Conservation (phyloP, 129 eudicot genomes). For the Arctium minus region DNA sequence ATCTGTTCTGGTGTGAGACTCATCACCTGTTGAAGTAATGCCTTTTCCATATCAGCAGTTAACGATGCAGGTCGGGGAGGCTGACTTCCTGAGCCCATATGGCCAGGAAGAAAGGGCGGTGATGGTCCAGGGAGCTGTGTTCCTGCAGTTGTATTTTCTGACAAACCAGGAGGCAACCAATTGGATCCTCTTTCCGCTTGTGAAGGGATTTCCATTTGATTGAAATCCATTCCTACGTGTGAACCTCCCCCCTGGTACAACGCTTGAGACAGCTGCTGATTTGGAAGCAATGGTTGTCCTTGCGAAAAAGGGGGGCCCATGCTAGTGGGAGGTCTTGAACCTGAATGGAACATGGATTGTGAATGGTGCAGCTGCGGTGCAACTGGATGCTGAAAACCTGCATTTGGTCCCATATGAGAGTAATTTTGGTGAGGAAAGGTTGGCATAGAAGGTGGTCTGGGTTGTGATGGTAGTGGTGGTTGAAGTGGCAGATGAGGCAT, state of each 20-base stretch:
- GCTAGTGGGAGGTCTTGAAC: conserved; percentile 48
- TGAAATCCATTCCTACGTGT: conserved; percentile 63
- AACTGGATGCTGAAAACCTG: conserved; percentile 68
- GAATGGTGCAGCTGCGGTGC: conserved; percentile 74
- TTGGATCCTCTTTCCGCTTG: conserved; percentile 62
- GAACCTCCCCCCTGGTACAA: conserved; percentile 56
- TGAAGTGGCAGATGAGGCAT: too few relatives aligned
- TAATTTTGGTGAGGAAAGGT: conserved; percentile 72
- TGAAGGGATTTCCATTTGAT: conserved; percentile 57
- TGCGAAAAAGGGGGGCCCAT: conserved; percentile 68
- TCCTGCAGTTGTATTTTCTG: conserved; percentile 39
- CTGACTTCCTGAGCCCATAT: conserved; percentile 53
- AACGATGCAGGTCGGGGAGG: conserved; percentile 64
- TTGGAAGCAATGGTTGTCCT: too few relatives aligned
- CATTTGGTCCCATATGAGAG: conserved; percentile 59
- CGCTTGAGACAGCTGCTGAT: too few relatives aligned
- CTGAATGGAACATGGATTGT: conserved; percentile 67
- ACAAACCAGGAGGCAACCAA: conserved; percentile 62
- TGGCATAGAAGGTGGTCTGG: too few relatives aligned
- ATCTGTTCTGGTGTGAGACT: conserved; percentile 86
- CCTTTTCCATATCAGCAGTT: conserved; percentile 70
- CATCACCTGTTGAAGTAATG: conserved; percentile 84
- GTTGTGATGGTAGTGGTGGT: too few relatives aligned
- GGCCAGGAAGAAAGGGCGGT: conserved; percentile 43
- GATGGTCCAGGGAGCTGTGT: conserved; percentile 48